Evolutionary conservation across 129 eudicot species (phyloP).

Genomic region (Lonicera japonica): DNA sequence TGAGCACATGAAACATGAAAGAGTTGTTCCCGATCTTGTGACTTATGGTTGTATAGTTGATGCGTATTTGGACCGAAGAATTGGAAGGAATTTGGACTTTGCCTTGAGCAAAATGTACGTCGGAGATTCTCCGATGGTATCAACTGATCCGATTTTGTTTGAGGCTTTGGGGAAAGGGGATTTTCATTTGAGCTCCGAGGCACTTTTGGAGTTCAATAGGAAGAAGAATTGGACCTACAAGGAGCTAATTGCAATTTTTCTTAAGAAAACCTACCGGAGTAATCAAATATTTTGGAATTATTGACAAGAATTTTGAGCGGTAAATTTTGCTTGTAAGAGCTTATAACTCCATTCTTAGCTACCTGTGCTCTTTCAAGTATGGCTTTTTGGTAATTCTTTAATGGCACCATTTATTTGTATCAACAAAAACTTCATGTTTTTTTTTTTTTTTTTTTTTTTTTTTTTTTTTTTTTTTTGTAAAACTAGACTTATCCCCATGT

Average conservation of each 20-base stretch:
- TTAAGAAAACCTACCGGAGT: conserved; percentile 62
- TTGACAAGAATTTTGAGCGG: conserved; percentile 18
- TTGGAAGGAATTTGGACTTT: conserved; percentile 77
- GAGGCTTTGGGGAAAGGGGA: conserved; percentile 93
- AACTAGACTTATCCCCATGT: too few species aligned
- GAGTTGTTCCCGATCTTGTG: conserved; percentile 70
- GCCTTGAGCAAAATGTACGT: conserved; percentile 50
- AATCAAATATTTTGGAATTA: conserved; percentile 89
- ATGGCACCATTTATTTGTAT: too few species aligned
- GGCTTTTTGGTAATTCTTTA: too few species aligned
- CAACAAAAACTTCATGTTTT: too few species aligned
- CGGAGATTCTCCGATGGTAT: conserved; percentile 35
- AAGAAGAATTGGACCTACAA: conserved; percentile 56
- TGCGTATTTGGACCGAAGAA: conserved; percentile 71
- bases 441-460: too few species aligned
- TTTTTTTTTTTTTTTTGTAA: too few species aligned
- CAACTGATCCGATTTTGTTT: conserved; percentile 65
- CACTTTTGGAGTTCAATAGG: conserved; percentile 46
- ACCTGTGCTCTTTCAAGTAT: too few species aligned
- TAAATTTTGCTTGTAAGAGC: not conserved
- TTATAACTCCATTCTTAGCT: not conserved
- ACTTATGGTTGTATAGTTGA: conserved; percentile 91
- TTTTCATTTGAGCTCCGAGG: conserved; percentile 69
- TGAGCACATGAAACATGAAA: conserved; percentile 78
- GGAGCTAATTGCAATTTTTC: conserved; percentile 43